phyloP scores from a whole-genome alignment of 129 eudicot genomes.

The Logfia minima region DNA sequence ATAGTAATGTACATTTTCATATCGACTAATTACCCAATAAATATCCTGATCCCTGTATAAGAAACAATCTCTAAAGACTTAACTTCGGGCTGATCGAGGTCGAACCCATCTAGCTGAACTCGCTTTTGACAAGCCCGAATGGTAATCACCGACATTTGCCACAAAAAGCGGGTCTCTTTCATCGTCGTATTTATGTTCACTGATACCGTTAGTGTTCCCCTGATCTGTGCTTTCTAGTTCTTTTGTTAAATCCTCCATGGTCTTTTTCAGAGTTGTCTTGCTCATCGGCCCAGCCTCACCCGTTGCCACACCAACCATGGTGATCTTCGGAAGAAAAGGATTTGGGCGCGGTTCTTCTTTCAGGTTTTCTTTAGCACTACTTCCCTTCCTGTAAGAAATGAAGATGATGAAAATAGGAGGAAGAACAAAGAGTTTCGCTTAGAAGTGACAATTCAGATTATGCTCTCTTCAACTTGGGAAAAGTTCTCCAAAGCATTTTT shows the following conservation, averaged over 20 bases:
- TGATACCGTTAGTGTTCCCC: slow-evolving; percentile 29
- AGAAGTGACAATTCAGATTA: neutral
- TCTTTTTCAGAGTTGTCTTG: slow-evolving; percentile 71
- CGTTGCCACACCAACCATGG: slow-evolving; percentile 88
- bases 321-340: slow-evolving; percentile 77
- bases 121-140: slow-evolving; percentile 54
- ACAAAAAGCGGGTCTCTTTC: slow-evolving; percentile 94
- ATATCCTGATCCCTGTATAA: neutral
- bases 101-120: slow-evolving; percentile 66
- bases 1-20: slow-evolving; percentile 27
- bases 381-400: slow-evolving; percentile 33
- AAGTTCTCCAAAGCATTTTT: too few relatives aligned
- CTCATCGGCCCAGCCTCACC: slow-evolving; percentile 73
- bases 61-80: neutral
- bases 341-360: slow-evolving; percentile 48
- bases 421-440: neutral
- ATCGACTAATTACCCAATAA: slow-evolving; percentile 5
- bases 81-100: slow-evolving; percentile 47
- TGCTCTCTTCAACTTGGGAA: too few relatives aligned
- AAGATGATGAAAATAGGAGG: neutral
- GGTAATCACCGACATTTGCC: slow-evolving; percentile 82
- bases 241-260: slow-evolving; percentile 74
- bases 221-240: slow-evolving; percentile 68
- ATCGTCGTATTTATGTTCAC: slow-evolving; percentile 41
- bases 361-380: slow-evolving; percentile 23